These are phyloP conservation scores for Fragosphaeria purpurea DNA, from an alignment of 2,329 filamentous ascomycete species.

Conservation along the genomic window DNA sequence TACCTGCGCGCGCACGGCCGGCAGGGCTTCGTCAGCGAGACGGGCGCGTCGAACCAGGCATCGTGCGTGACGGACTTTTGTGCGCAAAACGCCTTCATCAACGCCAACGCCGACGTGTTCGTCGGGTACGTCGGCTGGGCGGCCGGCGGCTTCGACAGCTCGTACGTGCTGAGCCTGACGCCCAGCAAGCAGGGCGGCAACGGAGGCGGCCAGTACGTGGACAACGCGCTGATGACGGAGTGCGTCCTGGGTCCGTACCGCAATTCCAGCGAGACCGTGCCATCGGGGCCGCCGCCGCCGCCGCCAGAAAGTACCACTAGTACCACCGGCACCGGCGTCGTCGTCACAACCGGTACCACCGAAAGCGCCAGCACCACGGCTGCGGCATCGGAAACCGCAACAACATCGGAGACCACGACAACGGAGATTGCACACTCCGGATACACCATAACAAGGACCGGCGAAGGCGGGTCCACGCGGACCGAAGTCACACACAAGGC, in stretches of 20 bases:
- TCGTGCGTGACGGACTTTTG: constrained; percentile 23
- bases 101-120: constrained; percentile 23
- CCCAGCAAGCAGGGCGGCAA: constrained; percentile 11
- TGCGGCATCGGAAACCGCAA: too few species aligned
- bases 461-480: too few species aligned
- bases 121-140: constrained; percentile 20
- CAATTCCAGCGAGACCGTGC: neutral
- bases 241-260: constrained; percentile 12
- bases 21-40: constrained; percentile 26
- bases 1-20: constrained; percentile 25
- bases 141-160: constrained; percentile 17
- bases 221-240: constrained; percentile 12
- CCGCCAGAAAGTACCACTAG: too few species aligned
- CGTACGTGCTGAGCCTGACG: constrained; percentile 20
- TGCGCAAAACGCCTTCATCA: constrained; percentile 22
- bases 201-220: constrained; percentile 6
- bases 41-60: constrained; percentile 25
- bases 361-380: too few species aligned
- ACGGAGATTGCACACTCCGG: too few species aligned
- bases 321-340: too few species aligned
- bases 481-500: too few species aligned
- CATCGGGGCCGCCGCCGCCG: too few species aligned
- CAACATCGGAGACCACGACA: too few species aligned
- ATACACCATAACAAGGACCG: too few species aligned
- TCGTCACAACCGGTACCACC: too few species aligned